phyloP scores from a whole-genome alignment of 495 filamentous ascomycete genomes.

The Hypomontagnella monticulosa region DNA sequence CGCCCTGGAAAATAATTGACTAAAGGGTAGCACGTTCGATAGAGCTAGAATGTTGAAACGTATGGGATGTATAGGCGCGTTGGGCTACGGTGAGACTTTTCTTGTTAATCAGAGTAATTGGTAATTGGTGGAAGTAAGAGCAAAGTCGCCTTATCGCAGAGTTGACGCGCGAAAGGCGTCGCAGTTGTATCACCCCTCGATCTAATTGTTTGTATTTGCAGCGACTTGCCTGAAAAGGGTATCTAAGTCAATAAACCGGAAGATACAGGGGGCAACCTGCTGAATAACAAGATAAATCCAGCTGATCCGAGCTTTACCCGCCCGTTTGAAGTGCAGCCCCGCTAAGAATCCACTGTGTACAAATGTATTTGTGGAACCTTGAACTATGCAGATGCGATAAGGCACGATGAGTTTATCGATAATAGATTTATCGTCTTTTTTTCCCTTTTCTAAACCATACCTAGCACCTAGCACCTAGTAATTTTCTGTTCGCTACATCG shows the following conservation, averaged over 20 bases:
- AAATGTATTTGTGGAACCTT: too few species aligned
- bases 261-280: too few species aligned
- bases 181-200: constrained; percentile 1
- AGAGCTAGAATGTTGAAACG: too few species aligned
- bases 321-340: too few species aligned
- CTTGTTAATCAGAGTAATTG: too few species aligned
- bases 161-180: constrained; percentile 8
- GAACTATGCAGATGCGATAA: too few species aligned
- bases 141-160: neutral
- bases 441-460: neutral
- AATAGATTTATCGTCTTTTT: neutral
- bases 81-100: too few species aligned
- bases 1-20: neutral
- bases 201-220: constrained; percentile 18
- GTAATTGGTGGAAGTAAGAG: too few species aligned
- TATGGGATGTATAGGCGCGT: too few species aligned
- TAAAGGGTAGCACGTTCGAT: neutral
- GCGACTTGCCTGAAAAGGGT: constrained; percentile 15
- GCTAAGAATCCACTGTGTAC: too few species aligned
- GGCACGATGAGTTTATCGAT: constrained; percentile 22
- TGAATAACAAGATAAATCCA: neutral
- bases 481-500: neutral
- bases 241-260: constrained; percentile 34
- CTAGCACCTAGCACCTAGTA: too few species aligned
- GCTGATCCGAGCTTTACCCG: too few species aligned